phyloP scores from a whole-genome alignment of 306 rosid species.

The Vicia faba region DNA sequence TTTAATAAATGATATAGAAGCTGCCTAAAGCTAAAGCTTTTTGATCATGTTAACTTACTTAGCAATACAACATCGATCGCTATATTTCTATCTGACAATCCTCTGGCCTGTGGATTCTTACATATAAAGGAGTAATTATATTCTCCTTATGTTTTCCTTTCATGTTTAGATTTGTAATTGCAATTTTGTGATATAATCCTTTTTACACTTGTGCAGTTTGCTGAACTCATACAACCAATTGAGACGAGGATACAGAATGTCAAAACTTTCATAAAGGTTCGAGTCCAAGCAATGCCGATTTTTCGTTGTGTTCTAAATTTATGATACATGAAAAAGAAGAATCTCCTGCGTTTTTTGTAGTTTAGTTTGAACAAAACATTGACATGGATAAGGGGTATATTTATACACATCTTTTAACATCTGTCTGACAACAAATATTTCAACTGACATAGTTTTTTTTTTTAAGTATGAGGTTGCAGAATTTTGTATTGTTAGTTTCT shows the following conservation, averaged over 20 bases:
- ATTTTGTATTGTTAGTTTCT: conserved; percentile 19
- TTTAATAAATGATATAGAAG: conserved; percentile 9
- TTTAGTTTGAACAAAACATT: too few species aligned
- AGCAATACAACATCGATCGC: conserved; percentile 1
- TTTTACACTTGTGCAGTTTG: conserved; percentile 55
- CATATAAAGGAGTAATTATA: not conserved
- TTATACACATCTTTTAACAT: too few species aligned
- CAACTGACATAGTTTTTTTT: too few species aligned
- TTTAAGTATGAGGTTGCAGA: conserved; percentile 2
- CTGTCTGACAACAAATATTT: too few species aligned
- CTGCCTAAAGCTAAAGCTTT: not conserved
- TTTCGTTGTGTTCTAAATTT: not conserved
- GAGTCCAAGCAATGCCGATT: not conserved
- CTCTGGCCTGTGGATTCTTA: conserved; percentile 18
- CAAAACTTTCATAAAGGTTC: conserved; percentile 77
- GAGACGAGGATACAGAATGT: conserved; percentile 72
- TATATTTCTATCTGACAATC: conserved; percentile 19
- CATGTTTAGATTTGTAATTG: conserved; percentile 22
- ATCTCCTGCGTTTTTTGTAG: too few species aligned
- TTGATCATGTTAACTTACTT: conserved; percentile 18
- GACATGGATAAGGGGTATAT: too few species aligned
- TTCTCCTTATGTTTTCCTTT: not conserved
- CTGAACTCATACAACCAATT: conserved; percentile 78
- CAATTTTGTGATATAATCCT: conserved; percentile 1
- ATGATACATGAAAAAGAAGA: too few species aligned